Evolutionary conservation across 257 asterid species (phyloP).

Genomic region (Perilla frutescens): DNA sequence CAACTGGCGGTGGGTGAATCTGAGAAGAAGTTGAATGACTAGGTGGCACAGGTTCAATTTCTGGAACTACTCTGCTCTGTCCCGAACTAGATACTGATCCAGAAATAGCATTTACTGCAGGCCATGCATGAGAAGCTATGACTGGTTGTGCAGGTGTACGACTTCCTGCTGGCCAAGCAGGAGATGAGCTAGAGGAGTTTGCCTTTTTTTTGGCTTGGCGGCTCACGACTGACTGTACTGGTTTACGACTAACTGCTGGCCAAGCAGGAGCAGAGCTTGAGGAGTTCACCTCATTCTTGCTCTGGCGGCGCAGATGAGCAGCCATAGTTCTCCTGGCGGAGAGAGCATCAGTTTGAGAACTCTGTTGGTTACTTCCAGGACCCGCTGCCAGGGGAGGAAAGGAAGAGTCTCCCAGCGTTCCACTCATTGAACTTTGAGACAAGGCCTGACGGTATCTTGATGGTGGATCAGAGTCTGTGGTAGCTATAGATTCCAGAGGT

Average conservation of each 20-base stretch:
- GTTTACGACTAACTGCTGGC: slow-evolving; percentile 51
- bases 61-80: slow-evolving; percentile 46
- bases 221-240: slow-evolving; percentile 47
- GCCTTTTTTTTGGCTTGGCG: slow-evolving; percentile 45
- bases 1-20: slow-evolving; percentile 49
- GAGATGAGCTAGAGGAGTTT: slow-evolving; percentile 50
- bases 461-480: slow-evolving; percentile 58
- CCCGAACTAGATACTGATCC: slow-evolving; percentile 62
- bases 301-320: slow-evolving; percentile 61
- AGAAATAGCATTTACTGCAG: slow-evolving; percentile 56
- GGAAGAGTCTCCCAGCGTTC: slow-evolving; percentile 66
- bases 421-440: slow-evolving; percentile 61
- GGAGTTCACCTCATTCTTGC: slow-evolving; percentile 43
- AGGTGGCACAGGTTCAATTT: slow-evolving; percentile 47
- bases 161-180: slow-evolving; percentile 58
- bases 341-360: slow-evolving; percentile 47
- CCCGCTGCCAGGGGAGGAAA: slow-evolving; percentile 84
- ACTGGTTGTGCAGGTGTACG: slow-evolving; percentile 46
- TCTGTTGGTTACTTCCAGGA: slow-evolving; percentile 62
- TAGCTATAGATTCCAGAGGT: slow-evolving; percentile 59
- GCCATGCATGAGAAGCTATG: slow-evolving; percentile 61
- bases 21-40: slow-evolving; percentile 52
- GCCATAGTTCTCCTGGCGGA: slow-evolving; percentile 65
- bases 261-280: slow-evolving; percentile 53
- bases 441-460: slow-evolving; percentile 83